Evolutionary conservation across 2,329 filamentous ascomycete genomes (phyloP), one percentile per base, ranked within the genome.

Genomic region (Pyricularia grisea): DNA sequence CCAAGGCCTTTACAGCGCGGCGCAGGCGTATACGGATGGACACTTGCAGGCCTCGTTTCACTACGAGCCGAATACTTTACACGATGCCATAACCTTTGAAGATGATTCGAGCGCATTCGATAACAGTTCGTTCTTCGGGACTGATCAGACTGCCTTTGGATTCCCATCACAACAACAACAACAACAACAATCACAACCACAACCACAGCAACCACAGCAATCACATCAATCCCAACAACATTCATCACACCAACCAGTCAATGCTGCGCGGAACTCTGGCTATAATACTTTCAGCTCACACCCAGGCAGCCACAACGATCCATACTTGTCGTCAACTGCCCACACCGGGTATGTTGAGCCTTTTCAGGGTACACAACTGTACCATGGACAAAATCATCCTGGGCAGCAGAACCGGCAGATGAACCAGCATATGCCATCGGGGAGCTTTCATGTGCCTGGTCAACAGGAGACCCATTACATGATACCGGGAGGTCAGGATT

Each of bases 51-150:
- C 60, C 60, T 63, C 60, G 25, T 63, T 63, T 28, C 60, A 63
- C 60, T 63, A 28, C 28, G 60, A 63, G 60, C 60, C 60, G 17
- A 63, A 31, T 25, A 3, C 10, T 9, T 27, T 63, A 27, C 60
- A 63, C 60, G 60, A 63, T 20, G 6, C 60, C 23, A 63, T 63
- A 12, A 28, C 20, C 27, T 63, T 63, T 31, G 60, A 63, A 14
- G 28, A 28, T 63, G 60, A 63, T 20, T 28, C 60, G 7, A 27
- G 14, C 11, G 60, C 27, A 28, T 63, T 63, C 25, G 60, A 63
- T 20, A 63, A 20, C 33, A 55, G 65, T 17, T 42, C 65, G 23
- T 67, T 67, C 65, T 67, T 67, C 14, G 65, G 65, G 27, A 25
- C 31, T 42, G 65, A 67, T 12, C 30, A 33, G 30, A 50, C 64